A percentile compares a stretch with the other conserved stretches of the same genome.
Evolutionary conservation across 352 stramenopile genomes (phyloP).

Genomic region (Peronospora destructor): DNA sequence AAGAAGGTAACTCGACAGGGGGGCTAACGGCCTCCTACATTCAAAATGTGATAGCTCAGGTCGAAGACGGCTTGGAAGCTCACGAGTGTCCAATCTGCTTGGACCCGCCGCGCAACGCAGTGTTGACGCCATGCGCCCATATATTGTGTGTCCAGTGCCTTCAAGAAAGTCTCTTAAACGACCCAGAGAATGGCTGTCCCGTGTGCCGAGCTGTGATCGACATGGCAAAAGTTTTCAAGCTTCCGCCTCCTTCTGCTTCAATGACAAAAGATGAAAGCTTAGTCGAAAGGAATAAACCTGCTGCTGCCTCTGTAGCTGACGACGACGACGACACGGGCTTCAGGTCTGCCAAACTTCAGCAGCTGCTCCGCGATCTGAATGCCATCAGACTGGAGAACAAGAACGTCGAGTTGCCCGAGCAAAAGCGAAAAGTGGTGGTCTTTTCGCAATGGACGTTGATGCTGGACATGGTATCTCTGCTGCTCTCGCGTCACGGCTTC

Average conservation of each 20-base stretch:
- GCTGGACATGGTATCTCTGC: constrained; percentile 70
- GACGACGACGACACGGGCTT: constrained; percentile 30
- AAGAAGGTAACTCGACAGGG: constrained; percentile 2
- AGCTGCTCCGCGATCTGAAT: constrained; percentile 58
- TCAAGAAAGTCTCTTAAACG: constrained; percentile 44
- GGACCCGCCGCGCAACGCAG: constrained; percentile 52
- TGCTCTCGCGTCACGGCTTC: constrained; percentile 48
- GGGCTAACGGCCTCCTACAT: constrained; percentile 54
- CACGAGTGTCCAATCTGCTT: constrained; percentile 86
- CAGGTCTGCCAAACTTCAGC: constrained; percentile 62
- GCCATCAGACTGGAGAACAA: constrained; percentile 50
- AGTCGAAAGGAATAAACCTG: neutral
- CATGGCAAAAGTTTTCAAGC: constrained; percentile 48
- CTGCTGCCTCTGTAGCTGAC: neutral
- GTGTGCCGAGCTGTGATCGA: constrained; percentile 70
- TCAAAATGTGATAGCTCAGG: constrained; percentile 67
- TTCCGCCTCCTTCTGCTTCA: constrained; percentile 22
- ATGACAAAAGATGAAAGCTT: constrained; percentile 5
- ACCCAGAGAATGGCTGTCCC: constrained; percentile 61
- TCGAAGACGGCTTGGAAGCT: constrained; percentile 65
- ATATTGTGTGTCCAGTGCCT: constrained; percentile 79
- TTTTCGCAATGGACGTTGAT: constrained; percentile 90
- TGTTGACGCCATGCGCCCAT: constrained; percentile 83
- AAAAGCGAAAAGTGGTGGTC: constrained; percentile 78
- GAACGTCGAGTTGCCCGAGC: constrained; percentile 8